These are phyloP conservation scores for Xanthoconium stramineum DNA, from an alignment of 768 basidiomycete genomes.

Conservation along the genomic window DNA sequence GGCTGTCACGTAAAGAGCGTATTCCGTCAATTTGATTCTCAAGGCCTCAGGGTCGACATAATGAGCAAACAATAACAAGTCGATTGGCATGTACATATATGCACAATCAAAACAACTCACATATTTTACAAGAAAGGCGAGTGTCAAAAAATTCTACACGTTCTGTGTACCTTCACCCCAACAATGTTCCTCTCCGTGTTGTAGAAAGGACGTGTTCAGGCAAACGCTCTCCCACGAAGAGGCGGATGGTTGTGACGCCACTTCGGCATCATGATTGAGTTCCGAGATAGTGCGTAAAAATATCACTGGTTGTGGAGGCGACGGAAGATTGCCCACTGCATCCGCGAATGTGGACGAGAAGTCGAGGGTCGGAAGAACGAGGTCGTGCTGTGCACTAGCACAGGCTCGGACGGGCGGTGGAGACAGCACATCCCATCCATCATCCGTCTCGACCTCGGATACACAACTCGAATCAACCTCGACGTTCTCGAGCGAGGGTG, in stretches of 20 bases:
- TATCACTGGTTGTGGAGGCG: constrained; percentile 14
- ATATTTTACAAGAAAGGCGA: background rate
- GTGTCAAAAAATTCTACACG: background rate
- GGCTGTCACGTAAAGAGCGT: too few relatives aligned
- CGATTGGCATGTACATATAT: too few relatives aligned
- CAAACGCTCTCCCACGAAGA: constrained; percentile 20
- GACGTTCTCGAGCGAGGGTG: constrained; percentile 1
- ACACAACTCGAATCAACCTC: constrained; percentile 5
- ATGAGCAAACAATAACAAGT: background rate
- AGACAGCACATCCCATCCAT: constrained; percentile 4
- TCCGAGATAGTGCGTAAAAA: constrained; percentile 26
- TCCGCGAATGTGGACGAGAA: constrained; percentile 50
- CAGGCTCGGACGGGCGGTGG: constrained; percentile 22
- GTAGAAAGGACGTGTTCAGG: constrained; percentile 19
- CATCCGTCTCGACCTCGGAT: constrained; percentile 9
- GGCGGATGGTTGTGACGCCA: background rate
- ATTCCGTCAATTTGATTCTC: too few relatives aligned
- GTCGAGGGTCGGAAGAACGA: constrained; percentile 76
- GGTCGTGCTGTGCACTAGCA: constrained; percentile 58
- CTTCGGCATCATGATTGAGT: constrained; percentile 12
- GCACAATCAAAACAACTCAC: background rate
- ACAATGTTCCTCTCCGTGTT: background rate
- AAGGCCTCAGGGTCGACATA: too few relatives aligned
- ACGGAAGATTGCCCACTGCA: background rate
- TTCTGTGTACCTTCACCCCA: background rate